Percentiles rank a stretch among this genome's conserved stretches.
Evolutionary conservation across 2,329 filamentous ascomycete species (phyloP).

Genomic region (Keithomyces neogunnii): DNA sequence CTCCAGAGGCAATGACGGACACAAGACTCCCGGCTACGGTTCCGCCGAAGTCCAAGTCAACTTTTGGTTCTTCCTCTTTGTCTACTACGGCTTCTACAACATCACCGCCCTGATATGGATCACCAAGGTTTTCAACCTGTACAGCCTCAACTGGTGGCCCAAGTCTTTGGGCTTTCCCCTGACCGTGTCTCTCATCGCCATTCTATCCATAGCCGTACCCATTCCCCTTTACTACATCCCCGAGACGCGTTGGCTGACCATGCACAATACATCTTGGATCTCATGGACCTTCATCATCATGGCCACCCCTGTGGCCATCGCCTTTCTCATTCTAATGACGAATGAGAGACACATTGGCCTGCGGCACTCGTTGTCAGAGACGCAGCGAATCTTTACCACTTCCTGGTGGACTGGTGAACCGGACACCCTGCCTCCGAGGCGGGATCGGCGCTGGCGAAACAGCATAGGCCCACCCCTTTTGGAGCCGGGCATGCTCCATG

Average conservation of each 20-base stretch:
- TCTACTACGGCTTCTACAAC: conserved; percentile 64
- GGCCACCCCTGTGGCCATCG: conserved; percentile 59
- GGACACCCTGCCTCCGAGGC: conserved; percentile 33
- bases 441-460: conserved; percentile 19
- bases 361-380: conserved; percentile 54
- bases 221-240: conserved; percentile 51
- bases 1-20: conserved; percentile 12
- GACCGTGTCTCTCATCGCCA: conserved; percentile 53
- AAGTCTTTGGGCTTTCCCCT: conserved; percentile 53
- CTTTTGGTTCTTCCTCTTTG: conserved; percentile 64
- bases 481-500: conserved; percentile 26
- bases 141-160: conserved; percentile 65
- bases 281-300: conserved; percentile 63
- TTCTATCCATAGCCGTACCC: conserved; percentile 50
- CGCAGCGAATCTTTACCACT: conserved; percentile 57
- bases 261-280: conserved; percentile 61
- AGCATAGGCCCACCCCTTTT: conserved; percentile 26
- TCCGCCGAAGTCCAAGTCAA: conserved; percentile 55
- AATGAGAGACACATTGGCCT: conserved; percentile 56
- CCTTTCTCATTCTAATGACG: conserved; percentile 53
- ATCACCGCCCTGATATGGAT: conserved; percentile 61
- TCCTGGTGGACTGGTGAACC: conserved; percentile 58
- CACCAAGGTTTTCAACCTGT: conserved; percentile 64
- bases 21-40: conserved; percentile 51
- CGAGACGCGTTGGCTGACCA: conserved; percentile 42